Evolutionary conservation across 2,329 filamentous ascomycete species (phyloP).

Genomic region (Penicillium expansum): DNA sequence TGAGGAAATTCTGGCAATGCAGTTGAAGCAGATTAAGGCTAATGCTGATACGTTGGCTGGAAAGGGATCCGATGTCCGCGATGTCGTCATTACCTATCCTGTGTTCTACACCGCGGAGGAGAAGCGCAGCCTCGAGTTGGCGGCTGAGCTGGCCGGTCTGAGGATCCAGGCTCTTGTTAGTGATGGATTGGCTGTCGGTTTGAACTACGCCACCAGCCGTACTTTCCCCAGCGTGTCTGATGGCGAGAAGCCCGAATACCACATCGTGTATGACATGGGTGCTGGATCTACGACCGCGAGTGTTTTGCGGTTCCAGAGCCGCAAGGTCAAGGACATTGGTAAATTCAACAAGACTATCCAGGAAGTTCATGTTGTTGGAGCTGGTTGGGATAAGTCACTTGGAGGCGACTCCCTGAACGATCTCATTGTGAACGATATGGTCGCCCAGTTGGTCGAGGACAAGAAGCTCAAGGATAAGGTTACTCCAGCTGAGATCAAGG

Average conservation of each 20-base stretch:
- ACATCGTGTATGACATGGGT: conserved; percentile 97
- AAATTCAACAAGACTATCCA: conserved; percentile 96
- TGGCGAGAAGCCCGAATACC: conserved; percentile 81
- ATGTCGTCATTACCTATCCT: conserved; percentile 85
- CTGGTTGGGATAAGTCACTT: conserved; percentile 83
- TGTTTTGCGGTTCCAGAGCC: conserved; percentile 83
- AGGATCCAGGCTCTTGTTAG: conserved; percentile 81
- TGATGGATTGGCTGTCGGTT: conserved; percentile 85
- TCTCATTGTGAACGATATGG: conserved; percentile 84
- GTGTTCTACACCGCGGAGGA: conserved; percentile 88
- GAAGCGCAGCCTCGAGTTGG: conserved; percentile 78
- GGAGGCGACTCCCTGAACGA: conserved; percentile 88
- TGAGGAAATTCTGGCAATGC: conserved; percentile 94
- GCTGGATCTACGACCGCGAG: conserved; percentile 91
- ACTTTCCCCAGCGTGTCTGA: conserved; percentile 83
- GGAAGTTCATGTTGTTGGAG: conserved; percentile 84
- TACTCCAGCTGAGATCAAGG: conserved; percentile 50
- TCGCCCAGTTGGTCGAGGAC: conserved; percentile 72
- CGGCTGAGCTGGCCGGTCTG: conserved; percentile 82
- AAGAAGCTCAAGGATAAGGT: conserved; percentile 50
- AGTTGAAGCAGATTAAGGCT: conserved; percentile 83
- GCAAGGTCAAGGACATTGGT: conserved; percentile 83
- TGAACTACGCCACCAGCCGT: conserved; percentile 91
- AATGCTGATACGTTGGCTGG: conserved; percentile 85
- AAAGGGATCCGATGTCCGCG: conserved; percentile 68